Conservation (phyloP, 441 rosid genomes). For the Kokia cookei region DNA sequence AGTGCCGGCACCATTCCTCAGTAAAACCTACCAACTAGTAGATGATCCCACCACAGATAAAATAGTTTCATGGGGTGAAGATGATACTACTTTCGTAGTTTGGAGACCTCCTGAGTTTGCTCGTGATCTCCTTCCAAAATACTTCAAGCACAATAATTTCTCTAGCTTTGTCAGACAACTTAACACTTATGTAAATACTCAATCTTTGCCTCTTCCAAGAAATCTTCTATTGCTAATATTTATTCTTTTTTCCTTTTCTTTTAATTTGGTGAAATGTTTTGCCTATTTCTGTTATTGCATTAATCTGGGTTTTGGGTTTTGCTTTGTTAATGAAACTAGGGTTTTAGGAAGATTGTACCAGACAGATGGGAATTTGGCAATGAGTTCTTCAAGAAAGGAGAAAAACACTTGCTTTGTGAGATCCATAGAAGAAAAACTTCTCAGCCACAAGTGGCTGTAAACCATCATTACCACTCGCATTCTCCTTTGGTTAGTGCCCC, state of each 20-base stretch:
- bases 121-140: constrained; percentile 87
- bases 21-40: constrained; percentile 90
- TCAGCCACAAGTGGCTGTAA: constrained; percentile 46
- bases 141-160: constrained; percentile 94
- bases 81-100: constrained; percentile 77
- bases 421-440: constrained; percentile 82
- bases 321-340: constrained; percentile 34
- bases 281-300: background rate
- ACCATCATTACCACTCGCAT: constrained; percentile 42
- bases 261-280: background rate
- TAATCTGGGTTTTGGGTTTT: constrained; percentile 7
- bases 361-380: constrained; percentile 98
- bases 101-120: constrained; percentile 97
- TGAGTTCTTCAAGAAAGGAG: constrained; percentile 87
- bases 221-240: no score
- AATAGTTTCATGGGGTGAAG: constrained; percentile 91
- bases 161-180: constrained; percentile 93
- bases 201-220: background rate
- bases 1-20: constrained; percentile 87
- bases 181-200: constrained; percentile 66
- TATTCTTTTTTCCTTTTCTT: no score
- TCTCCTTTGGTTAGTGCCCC: constrained; percentile 39
- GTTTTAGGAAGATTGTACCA: constrained; percentile 93
- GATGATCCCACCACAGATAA: constrained; percentile 87
- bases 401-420: constrained; percentile 84